Base-by-base conservation (phyloP, 805 yeast genomes). In the Sugiyamaella qingdaonensis region DNA sequence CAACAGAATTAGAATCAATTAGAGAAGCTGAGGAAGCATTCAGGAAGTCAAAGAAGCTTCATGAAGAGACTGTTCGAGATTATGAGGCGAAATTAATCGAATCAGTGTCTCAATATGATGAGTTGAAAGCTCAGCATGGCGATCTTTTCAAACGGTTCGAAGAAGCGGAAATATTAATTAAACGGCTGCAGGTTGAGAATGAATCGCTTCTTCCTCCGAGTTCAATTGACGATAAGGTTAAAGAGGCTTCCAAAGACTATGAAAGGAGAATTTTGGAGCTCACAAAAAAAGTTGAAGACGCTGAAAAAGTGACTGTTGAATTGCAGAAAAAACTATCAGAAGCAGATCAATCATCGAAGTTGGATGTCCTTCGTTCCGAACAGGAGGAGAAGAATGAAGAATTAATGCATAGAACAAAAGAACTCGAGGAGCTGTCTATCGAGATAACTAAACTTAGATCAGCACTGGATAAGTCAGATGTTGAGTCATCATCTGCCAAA, bases 391-490 rank as follows among this genome's bases (percentile, higher is more conserved):
- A 54, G 33, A 34, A 39, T 29, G 44, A 37, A 35, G 54, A 47
- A 10, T 14, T 46, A n/a, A 49, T 49, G 4, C 37, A 31, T n/a
- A 13, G 34, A 13, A 34, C 27, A 21, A 55, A 24, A 24, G 58
- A 51, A 19, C 46, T 16, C 14, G 41, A 54, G 37, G 48, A 33
- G 10, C 37, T 46, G 16, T 31, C 19, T 37, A 41, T 31, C 34
- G 48, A 53, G 44, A 16, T 41, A 24, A 35, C 42, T 41, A 18
- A 29, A 14, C 44, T 24, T 42, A 48, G 21, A 14, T 27, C n/a
- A 41, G 3, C 51, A 49, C 41, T 54, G 10, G 16, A 34, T 4
- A 50, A 55, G 29, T 37, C 54, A 2, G 39, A 55, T 41, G 50
- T 36, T 16, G 48, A 42, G 9, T 16, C 48, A 9, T 19, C 50